phyloP scores from a whole-genome alignment of 116 monocot species.

The Trichopus zeylanicus region DNA sequence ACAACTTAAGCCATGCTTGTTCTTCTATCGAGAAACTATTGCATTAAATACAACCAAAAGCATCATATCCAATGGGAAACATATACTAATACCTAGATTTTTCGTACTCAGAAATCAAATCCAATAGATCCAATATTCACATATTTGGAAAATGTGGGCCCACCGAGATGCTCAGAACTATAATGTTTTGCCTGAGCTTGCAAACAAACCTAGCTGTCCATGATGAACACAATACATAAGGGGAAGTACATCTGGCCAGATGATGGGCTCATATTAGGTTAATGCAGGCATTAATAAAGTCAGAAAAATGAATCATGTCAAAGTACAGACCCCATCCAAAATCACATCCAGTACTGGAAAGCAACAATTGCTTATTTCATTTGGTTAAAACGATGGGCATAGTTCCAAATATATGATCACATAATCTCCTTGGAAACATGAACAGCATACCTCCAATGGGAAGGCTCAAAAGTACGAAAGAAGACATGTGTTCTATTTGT shows the following conservation, averaged over 20 bases:
- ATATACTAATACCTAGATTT: too few species aligned
- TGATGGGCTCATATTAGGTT: background rate
- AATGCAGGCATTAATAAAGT: background rate
- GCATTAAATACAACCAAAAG: too few species aligned
- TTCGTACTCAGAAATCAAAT: too few species aligned
- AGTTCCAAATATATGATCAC: background rate
- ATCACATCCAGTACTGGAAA: background rate
- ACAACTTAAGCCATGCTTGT: too few species aligned
- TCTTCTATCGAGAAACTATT: too few species aligned
- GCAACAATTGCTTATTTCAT: background rate
- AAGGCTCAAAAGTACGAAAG: constrained; percentile 94
- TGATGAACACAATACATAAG: constrained; percentile 44
- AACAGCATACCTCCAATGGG: constrained; percentile 81
- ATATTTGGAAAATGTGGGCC: too few species aligned
- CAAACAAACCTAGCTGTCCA: constrained; percentile 70
- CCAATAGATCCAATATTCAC: too few species aligned
- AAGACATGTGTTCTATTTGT: constrained; percentile 75
- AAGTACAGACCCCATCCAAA: background rate
- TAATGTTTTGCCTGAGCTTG: constrained; percentile 64
- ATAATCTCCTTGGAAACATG: background rate
- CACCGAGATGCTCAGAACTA: constrained; percentile 72
- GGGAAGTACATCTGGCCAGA: background rate
- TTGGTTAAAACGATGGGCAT: background rate
- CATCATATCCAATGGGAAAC: too few species aligned
- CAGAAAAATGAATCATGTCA: background rate